Evolutionary conservation across 2,329 filamentous ascomycete genomes (phyloP), one percentile per base, ranked within the genome.

Genomic region (Dactylellina sp.): DNA sequence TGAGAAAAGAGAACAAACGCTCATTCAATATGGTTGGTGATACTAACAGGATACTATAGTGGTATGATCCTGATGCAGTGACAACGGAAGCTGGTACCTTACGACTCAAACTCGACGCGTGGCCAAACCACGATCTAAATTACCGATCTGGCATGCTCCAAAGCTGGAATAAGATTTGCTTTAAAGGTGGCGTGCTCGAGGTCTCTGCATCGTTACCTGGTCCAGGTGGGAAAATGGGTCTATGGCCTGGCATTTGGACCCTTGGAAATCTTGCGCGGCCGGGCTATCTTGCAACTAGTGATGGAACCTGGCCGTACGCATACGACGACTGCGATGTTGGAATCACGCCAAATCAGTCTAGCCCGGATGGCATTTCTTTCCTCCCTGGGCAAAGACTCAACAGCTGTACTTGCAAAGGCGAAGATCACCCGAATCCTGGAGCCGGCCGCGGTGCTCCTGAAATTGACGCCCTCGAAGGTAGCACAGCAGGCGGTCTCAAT

Each of bases 71-170:
- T 4, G 88, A 90, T 79, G 88, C 88, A 12, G 84, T 87, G 1
- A 86, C 85, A 1, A 90, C 89, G 2, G 83, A 82, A 52, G 84
- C 89, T 76, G 89, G 89, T 20, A 85, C 85, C 0, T 82, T 91
- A 39, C 86, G 89, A 78, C 81, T 91, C 57, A 84, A 85, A 53
- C 90, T 91, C 77, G 88, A 89, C 78, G 83, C 84, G 5, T 89
- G 88, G 79, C 80, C 85, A 75, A 91, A 87, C 76, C 89, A 91
- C 79, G 85, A 85, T 57, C 81, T 91, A 22, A 85, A 89, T 71
- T 91, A 89, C 78, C 84, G 89, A 60, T 91, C 89, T 3, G 89
- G 88, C n/a, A 91, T 91, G 89, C 76, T 91, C 3, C 89, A 91
- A 78, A 89, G 87, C 7, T 91, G 89, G 89, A 91, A 91, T 79